These are phyloP conservation scores for Nitzschia palea DNA, from an alignment of 108 stramenopile genomes.

Conservation along the genomic window DNA sequence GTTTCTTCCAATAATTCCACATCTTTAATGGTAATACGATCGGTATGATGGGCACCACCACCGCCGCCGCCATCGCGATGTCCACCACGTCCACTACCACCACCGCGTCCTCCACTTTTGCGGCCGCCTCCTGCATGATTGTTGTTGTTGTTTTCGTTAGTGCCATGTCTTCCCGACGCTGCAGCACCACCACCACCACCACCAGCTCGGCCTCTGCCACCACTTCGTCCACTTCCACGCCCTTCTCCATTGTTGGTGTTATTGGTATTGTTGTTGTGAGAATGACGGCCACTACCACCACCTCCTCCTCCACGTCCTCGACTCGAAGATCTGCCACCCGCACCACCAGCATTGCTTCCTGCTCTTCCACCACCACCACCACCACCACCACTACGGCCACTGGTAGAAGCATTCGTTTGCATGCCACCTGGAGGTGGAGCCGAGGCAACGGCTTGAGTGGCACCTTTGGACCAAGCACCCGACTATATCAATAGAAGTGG, in stretches of 20 bases:
- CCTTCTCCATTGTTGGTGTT: constrained; percentile 8
- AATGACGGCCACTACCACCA: constrained; percentile 7
- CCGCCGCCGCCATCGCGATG: constrained; percentile 19
- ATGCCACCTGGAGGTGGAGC: constrained; percentile 26
- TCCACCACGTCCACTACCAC: constrained; percentile 23
- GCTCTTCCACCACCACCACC: constrained; percentile 1
- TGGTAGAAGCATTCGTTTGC: not conserved
- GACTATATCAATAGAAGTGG: no score
- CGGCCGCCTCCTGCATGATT: constrained; percentile 10
- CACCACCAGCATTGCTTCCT: not conserved
- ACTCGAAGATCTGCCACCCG: constrained; percentile 5
- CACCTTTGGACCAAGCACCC: constrained; percentile 43
- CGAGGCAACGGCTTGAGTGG: constrained; percentile 25
- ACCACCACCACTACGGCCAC: not conserved
- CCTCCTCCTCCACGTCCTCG: constrained; percentile 3
- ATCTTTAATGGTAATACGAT: constrained; percentile 23
- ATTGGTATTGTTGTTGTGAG: constrained; percentile 14
- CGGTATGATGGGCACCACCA: constrained; percentile 23
- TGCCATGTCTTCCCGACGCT: constrained; percentile 5
- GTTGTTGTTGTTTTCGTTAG: constrained; percentile 11
- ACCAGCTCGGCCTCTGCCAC: constrained; percentile 24
- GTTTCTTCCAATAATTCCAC: constrained; percentile 43
- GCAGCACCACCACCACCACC: constrained; percentile 35
- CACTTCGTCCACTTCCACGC: constrained; percentile 14
- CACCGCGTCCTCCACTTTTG: constrained; percentile 21